A percentile compares a stretch with the other conserved stretches of the same genome.
These are phyloP conservation scores for Tolypocladium pustulatum DNA, from an alignment of 2,329 filamentous ascomycete species.

Conservation along the genomic window DNA sequence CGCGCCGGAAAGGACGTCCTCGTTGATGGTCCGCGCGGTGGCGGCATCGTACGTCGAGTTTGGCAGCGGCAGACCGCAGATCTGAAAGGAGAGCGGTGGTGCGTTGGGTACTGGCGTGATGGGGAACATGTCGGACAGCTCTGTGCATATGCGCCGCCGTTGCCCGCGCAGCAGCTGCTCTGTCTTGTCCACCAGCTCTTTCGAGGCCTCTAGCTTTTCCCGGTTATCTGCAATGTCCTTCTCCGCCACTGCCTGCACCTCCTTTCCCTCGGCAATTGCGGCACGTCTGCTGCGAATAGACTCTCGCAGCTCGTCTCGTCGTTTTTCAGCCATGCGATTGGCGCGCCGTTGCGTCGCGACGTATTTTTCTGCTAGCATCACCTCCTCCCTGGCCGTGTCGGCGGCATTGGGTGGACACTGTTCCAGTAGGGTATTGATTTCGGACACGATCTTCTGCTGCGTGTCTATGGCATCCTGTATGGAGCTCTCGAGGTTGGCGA, in stretches of 20 bases:
- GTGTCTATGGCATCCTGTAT: slow-evolving; percentile 82
- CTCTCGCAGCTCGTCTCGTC: slow-evolving; percentile 54
- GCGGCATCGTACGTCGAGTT: slow-evolving; percentile 63
- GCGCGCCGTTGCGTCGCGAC: slow-evolving; percentile 55
- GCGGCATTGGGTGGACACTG: slow-evolving; percentile 29
- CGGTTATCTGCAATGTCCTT: slow-evolving; percentile 52
- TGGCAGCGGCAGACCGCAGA: slow-evolving; percentile 66
- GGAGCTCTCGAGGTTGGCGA: slow-evolving; percentile 81
- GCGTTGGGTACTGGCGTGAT: slow-evolving; percentile 54
- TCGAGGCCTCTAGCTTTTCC: slow-evolving; percentile 46
- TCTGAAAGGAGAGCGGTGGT: slow-evolving; percentile 68
- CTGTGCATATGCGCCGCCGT: slow-evolving; percentile 76
- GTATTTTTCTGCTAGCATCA: slow-evolving; percentile 37
- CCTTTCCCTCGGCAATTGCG: slow-evolving; percentile 55
- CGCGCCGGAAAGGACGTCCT: slow-evolving; percentile 68
- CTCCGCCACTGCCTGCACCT: slow-evolving; percentile 46
- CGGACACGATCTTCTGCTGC: slow-evolving; percentile 60
- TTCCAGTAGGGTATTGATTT: slow-evolving; percentile 56
- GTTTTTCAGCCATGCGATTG: slow-evolving; percentile 49
- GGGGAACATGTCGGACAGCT: slow-evolving; percentile 67
- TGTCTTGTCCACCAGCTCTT: slow-evolving; percentile 42
- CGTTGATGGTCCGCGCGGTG: slow-evolving; percentile 36
- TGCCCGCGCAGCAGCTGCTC: slow-evolving; percentile 70
- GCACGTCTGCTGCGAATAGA: slow-evolving; percentile 56
- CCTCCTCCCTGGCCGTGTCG: slow-evolving; percentile 38